Evolutionary conservation across 495 filamentous ascomycete genomes (phyloP).

Genomic region (Durotheca rogersii): DNA sequence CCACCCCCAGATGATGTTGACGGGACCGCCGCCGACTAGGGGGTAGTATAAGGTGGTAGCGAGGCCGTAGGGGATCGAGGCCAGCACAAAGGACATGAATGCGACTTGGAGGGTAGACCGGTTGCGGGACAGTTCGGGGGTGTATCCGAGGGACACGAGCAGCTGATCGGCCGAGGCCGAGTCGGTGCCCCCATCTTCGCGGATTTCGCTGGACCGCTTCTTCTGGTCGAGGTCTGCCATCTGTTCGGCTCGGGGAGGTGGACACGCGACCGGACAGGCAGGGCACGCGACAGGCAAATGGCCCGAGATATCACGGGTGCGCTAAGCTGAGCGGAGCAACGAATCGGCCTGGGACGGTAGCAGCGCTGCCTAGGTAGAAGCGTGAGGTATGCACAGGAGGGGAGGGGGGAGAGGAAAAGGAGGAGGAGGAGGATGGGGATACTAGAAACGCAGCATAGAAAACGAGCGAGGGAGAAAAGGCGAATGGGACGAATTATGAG

Average conservation of each 20-base stretch:
- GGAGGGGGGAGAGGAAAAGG: too few relatives aligned
- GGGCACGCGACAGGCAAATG: too few relatives aligned
- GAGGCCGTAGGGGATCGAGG: conserved; percentile 63
- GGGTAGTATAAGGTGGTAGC: conserved; percentile 71
- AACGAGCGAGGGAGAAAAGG: background rate
- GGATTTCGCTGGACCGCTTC: conserved; percentile 11
- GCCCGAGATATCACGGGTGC: too few relatives aligned
- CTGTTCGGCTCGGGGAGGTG: background rate
- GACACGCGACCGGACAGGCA: conserved; percentile 4
- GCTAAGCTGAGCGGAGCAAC: too few relatives aligned
- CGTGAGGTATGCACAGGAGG: too few relatives aligned
- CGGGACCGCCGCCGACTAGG: conserved; percentile 63
- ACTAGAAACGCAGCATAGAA: background rate
- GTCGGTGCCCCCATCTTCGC: conserved; percentile 16
- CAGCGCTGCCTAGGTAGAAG: too few relatives aligned
- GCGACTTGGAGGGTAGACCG: conserved; percentile 57
- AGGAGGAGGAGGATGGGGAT: too few relatives aligned
- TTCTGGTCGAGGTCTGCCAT: conserved; percentile 27
- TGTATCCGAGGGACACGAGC: conserved; percentile 54
- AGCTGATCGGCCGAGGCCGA: conserved; percentile 45
- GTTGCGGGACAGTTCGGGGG: conserved; percentile 51
- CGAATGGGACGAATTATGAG: conserved; percentile 7
- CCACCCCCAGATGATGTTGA: conserved; percentile 67
- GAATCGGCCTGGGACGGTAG: too few relatives aligned
- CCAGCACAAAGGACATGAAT: conserved; percentile 59